Percentiles rank a stretch among this genome's conserved stretches.
These are phyloP conservation scores for Heliosperma pusillum DNA, from an alignment of 148 eudicot genomes.

Conservation along the genomic window DNA sequence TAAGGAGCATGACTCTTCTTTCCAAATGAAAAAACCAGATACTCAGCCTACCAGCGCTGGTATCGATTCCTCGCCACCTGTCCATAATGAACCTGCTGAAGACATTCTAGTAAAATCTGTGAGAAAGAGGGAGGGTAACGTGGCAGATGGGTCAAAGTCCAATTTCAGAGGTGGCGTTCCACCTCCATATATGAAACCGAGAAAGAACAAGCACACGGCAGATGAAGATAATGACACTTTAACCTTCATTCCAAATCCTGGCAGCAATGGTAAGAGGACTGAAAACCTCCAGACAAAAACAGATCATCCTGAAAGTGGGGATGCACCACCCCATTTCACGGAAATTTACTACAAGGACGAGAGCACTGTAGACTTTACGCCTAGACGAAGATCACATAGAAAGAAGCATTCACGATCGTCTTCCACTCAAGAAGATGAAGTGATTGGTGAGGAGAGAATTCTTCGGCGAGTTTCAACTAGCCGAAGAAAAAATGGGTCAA, in stretches of 20 bases:
- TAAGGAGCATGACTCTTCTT: conserved; percentile 13
- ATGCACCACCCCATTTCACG: conserved; percentile 31
- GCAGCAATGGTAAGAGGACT: conserved; percentile 28
- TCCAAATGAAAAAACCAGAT: conserved; percentile 31
- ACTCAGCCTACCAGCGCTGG: conserved; percentile 27
- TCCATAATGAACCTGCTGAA: conserved; percentile 10
- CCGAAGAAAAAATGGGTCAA: conserved; percentile 67
- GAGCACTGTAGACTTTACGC: conserved; percentile 31
- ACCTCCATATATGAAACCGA: conserved; percentile 72
- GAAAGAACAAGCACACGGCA: conserved; percentile 34
- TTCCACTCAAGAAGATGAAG: conserved; percentile 31
- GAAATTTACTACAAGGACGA: conserved; percentile 44
- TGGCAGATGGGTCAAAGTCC: conserved; percentile 40
- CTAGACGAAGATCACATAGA: conserved; percentile 64
- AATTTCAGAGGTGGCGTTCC: conserved; percentile 41
- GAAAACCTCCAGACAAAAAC: conserved; percentile 29
- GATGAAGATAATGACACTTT: conserved; percentile 32
- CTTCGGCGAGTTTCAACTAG: conserved; percentile 55
- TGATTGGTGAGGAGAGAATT: conserved; percentile 40
- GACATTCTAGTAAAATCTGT: conserved; percentile 24
- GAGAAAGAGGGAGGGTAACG: conserved; percentile 36
- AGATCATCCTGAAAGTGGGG: conserved; percentile 19
- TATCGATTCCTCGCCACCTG: conserved; percentile 26
- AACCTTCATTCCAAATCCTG: conserved; percentile 21
- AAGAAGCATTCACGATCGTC: conserved; percentile 51